Evolutionary conservation across 2,329 filamentous ascomycete genomes (phyloP).

Genomic region (Hawksworthiomyces lignivorus): DNA sequence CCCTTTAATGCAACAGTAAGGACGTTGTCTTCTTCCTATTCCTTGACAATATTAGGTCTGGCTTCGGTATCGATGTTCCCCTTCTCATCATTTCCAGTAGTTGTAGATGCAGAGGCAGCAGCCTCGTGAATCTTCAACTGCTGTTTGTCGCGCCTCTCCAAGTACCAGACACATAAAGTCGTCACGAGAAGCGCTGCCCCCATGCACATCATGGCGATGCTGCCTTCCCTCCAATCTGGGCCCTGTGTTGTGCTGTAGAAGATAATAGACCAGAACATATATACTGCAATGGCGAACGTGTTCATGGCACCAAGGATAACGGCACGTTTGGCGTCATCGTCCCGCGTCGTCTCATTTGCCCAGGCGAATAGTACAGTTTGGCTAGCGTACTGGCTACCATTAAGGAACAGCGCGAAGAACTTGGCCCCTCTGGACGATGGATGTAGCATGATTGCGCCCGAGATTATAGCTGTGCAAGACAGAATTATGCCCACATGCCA

Average conservation of each 20-base stretch:
- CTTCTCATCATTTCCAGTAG: no score
- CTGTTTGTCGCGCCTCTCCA: no score
- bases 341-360: conserved; percentile 7
- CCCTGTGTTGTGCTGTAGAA: conserved; percentile 10
- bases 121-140: no score
- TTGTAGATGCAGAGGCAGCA: no score
- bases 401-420: conserved; percentile 9
- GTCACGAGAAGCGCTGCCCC: no score
- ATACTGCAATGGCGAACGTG: conserved; percentile 6
- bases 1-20: no score
- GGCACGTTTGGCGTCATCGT: conserved; percentile 3
- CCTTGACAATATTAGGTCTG: no score
- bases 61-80: no score
- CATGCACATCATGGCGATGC: conserved; percentile 9
- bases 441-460: conserved; percentile 6
- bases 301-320: conserved; percentile 8
- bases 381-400: not conserved
- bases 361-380: conserved; percentile 4
- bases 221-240: conserved; percentile 8
- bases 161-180: no score
- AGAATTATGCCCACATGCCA: conserved; percentile 31
- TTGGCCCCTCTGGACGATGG: conserved; percentile 5
- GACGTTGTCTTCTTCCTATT: no score
- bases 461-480: conserved; percentile 7
- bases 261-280: conserved; percentile 11